These are phyloP conservation scores for Ramaria rubella DNA, from an alignment of 768 basidiomycete genomes.

Conservation along the genomic window DNA sequence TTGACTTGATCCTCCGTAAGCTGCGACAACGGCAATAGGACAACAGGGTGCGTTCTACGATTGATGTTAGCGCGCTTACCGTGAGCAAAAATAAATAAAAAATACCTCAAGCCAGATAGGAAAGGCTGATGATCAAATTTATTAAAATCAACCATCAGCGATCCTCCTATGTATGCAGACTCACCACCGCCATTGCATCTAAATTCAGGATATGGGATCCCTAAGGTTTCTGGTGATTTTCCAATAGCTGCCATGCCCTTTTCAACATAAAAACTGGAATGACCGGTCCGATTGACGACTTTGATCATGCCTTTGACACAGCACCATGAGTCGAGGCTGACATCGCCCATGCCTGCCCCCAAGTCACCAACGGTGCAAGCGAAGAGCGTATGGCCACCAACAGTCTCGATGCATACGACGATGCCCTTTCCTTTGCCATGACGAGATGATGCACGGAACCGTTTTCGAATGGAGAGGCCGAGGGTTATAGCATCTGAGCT, in stretches of 20 bases:
- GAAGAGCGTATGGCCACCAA: constrained; percentile 73
- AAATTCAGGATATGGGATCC: constrained; percentile 52
- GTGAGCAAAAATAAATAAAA: not conserved
- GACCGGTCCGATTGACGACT: constrained; percentile 68
- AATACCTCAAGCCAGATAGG: constrained; percentile 78
- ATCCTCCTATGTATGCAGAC: constrained; percentile 20
- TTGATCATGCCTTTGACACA: constrained; percentile 70
- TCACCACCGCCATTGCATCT: constrained; percentile 72
- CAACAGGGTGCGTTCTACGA: constrained; percentile 73
- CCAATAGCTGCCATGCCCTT: constrained; percentile 83
- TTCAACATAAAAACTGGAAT: constrained; percentile 81
- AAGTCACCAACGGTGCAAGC: constrained; percentile 80
- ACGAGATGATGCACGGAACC: constrained; percentile 67
- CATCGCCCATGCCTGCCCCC: constrained; percentile 66
- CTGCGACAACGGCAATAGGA: constrained; percentile 71
- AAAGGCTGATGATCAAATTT: constrained; percentile 47
- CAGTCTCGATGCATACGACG: constrained; percentile 72
- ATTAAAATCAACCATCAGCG: not conserved
- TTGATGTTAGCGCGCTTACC: not conserved
- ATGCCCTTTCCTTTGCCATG: constrained; percentile 75
- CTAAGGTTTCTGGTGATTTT: constrained; percentile 67
- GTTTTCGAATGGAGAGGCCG: constrained; percentile 71
- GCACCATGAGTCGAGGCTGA: constrained; percentile 76
- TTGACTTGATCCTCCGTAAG: constrained; percentile 74
- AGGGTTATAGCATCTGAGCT: constrained; percentile 77